Evolutionary conservation across 345 rosid species (phyloP).

Genomic region (Lepidium aucheri): DNA sequence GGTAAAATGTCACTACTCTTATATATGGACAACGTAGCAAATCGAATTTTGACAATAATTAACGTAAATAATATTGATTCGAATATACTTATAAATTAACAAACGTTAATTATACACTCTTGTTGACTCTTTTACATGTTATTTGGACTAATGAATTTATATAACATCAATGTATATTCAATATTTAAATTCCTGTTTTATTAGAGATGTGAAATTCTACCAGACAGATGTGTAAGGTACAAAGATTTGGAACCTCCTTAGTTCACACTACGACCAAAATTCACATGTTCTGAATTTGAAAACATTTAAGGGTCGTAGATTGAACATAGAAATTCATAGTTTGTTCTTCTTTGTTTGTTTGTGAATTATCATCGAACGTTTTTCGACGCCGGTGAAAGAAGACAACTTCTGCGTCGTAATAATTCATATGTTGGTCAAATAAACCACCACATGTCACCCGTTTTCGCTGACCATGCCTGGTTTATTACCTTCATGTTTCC

Average conservation of each 20-base stretch:
- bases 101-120: neutral
- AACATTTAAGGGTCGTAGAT: neutral
- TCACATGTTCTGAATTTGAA: conserved; percentile 1
- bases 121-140: neutral
- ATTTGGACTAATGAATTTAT: neutral
- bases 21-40: conserved; percentile 1
- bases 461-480: conserved; percentile 1
- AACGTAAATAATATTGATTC: neutral
- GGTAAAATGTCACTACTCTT: conserved; percentile 13
- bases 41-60: neutral
- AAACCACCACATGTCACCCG: conserved; percentile 14
- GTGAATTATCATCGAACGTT: conserved; percentile 2
- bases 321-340: neutral
- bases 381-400: conserved; percentile 12
- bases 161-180: neutral
- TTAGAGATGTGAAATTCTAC: neutral
- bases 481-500: neutral
- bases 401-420: neutral
- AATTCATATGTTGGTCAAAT: neutral
- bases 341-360: conserved; percentile 10
- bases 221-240: neutral
- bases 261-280: neutral
- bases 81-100: neutral
- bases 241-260: neutral
- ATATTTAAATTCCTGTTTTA: neutral